These are phyloP conservation scores for Blastocladiella emersonii DNA, from an alignment of 371 early-diverging fungal species.

Conservation along the genomic window DNA sequence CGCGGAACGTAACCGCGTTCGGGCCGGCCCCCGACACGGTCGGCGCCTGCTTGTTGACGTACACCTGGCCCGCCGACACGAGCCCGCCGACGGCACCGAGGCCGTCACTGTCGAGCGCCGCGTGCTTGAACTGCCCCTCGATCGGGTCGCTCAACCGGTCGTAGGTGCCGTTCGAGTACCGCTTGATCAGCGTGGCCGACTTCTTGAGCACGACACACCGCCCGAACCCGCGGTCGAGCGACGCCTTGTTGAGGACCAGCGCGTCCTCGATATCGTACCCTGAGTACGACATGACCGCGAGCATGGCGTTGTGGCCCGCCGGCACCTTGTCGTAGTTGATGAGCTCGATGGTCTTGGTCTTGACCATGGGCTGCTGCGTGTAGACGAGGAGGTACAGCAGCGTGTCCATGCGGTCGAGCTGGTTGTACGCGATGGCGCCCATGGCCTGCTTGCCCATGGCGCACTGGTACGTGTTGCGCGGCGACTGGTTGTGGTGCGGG, in stretches of 20 bases:
- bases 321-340: slow-evolving; percentile 96
- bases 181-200: slow-evolving; percentile 58
- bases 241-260: slow-evolving; percentile 91
- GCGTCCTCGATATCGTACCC: slow-evolving; percentile 99
- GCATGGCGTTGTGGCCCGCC: slow-evolving; percentile 98
- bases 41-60: slow-evolving; percentile 81
- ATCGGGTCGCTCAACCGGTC: slow-evolving; percentile 77
- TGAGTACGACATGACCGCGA: slow-evolving; percentile 98
- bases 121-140: slow-evolving; percentile 21
- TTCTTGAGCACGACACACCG: slow-evolving; percentile 94
- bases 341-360: slow-evolving; percentile 93
- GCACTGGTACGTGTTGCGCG: slow-evolving; percentile 98
- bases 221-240: slow-evolving; percentile 97
- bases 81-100: slow-evolving; percentile 80
- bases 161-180: slow-evolving; percentile 75
- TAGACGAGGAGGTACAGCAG: slow-evolving; percentile 91
- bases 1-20: slow-evolving; percentile 28
- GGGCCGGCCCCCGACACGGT: slow-evolving; percentile 45
- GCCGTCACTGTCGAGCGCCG: slow-evolving; percentile 65
- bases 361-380: slow-evolving; percentile 98
- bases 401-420: slow-evolving; percentile 92
- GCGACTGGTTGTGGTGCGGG: slow-evolving; percentile 99
- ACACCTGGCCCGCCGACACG: slow-evolving; percentile 53
- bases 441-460: slow-evolving; percentile 99
- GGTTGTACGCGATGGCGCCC: slow-evolving; percentile 93